Percentiles rank a stretch among this genome's conserved stretches.
phyloP scores from a whole-genome alignment of 768 basidiomycete species.

The Pleurotus giganteus region DNA sequence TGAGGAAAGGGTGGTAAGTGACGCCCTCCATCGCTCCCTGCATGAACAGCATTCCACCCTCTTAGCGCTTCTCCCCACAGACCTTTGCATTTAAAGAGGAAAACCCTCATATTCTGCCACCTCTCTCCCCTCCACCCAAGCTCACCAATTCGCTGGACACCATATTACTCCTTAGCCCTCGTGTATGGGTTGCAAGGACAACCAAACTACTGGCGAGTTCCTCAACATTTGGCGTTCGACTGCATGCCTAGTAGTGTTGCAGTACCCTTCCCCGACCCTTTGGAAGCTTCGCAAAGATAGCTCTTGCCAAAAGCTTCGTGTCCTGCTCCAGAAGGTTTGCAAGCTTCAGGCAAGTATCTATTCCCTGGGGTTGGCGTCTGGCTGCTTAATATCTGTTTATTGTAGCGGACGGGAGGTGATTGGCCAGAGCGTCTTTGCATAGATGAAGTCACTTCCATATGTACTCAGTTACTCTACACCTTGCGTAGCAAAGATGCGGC shows the following conservation, averaged over 20 bases:
- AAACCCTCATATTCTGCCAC: too few relatives aligned
- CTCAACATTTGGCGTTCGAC: constrained; percentile 9
- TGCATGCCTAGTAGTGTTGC: constrained; percentile 1
- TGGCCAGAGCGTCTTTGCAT: constrained; percentile 5
- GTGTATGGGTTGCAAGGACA: background rate
- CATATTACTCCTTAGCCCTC: too few relatives aligned
- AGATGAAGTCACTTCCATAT: constrained; percentile 2
- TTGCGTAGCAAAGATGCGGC: constrained; percentile 7
- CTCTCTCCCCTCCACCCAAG: too few relatives aligned
- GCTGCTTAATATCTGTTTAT: background rate
- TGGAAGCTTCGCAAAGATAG: constrained; percentile 8
- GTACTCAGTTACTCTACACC: constrained; percentile 8
- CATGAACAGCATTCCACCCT: too few relatives aligned
- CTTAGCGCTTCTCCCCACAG: too few relatives aligned
- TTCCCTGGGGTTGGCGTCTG: background rate
- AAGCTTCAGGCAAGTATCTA: constrained; percentile 1
- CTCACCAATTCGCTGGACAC: too few relatives aligned
- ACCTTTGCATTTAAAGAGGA: too few relatives aligned
- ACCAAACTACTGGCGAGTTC: constrained; percentile 4
- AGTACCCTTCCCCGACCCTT: background rate
- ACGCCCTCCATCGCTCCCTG: background rate
- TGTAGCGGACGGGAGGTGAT: constrained; percentile 1
- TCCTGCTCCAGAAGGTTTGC: background rate
- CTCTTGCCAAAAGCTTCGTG: background rate
- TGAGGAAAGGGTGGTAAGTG: background rate